Evolutionary conservation across 2,329 filamentous ascomycete genomes (phyloP).

Genomic region (Ceratocystis cubensis): DNA sequence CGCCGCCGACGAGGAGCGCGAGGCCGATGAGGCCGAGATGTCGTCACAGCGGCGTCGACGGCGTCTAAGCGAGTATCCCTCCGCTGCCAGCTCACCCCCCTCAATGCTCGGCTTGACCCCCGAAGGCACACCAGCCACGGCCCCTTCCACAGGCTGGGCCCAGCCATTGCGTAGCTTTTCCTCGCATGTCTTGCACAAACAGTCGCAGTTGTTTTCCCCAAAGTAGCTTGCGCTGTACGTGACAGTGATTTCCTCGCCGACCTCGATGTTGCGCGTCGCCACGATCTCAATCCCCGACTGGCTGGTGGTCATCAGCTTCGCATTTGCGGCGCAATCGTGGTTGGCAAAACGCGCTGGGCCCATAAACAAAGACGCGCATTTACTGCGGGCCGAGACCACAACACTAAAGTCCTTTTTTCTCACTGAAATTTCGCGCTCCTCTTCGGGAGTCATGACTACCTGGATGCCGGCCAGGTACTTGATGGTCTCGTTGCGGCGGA

Average conservation of each 20-base stretch:
- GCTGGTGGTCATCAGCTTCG: constrained; percentile 69
- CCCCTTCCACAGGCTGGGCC: constrained; percentile 43
- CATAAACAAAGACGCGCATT: constrained; percentile 81
- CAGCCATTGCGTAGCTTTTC: constrained; percentile 65
- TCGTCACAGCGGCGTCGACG: constrained; percentile 39
- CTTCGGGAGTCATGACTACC: constrained; percentile 81
- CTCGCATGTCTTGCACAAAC: constrained; percentile 82
- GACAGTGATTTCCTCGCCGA: constrained; percentile 92
- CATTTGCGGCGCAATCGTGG: constrained; percentile 91
- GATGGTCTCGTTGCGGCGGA: constrained; percentile 71
- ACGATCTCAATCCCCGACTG: constrained; percentile 84
- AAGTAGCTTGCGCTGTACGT: constrained; percentile 95
- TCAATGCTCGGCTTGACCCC: constrained; percentile 42
- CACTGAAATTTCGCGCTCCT: constrained; percentile 68
- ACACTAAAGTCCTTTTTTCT: constrained; percentile 93
- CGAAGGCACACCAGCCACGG: constrained; percentile 23
- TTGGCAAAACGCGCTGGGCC: constrained; percentile 94
- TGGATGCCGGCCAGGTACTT: constrained; percentile 87
- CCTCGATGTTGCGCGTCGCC: constrained; percentile 65
- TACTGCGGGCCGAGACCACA: constrained; percentile 84
- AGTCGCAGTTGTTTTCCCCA: constrained; percentile 88
- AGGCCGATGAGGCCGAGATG: constrained; percentile 31
- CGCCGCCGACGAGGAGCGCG: constrained; percentile 40
- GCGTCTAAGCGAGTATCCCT: constrained; percentile 45
- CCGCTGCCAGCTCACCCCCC: constrained; percentile 31